Evolutionary conservation across 805 yeast genomes (phyloP), one percentile per base, ranked within the genome.

Genomic region (Suhomyces vadensis): DNA sequence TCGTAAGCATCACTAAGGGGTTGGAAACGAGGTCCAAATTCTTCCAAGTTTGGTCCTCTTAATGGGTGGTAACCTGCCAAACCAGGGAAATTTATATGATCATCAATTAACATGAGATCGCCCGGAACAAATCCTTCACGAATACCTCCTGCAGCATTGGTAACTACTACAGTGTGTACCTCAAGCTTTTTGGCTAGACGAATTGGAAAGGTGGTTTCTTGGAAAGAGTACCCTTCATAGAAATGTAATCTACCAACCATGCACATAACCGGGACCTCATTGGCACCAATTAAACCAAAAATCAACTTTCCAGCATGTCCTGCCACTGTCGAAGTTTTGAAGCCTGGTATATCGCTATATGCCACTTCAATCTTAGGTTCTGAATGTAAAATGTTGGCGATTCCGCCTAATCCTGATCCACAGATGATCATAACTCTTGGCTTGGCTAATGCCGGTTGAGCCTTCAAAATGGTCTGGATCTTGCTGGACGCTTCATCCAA

Each of bases 111-210:
- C 98, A 94, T 92, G 51, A 92, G 70, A 58, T 94, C 97, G 24
- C 97, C 97, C 2, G 92, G 87, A 42, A 74, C 74, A 63, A 65
- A 91, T 3, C 56, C 58, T 2, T 78, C 65, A 56, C 89, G 85
- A 37, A 86, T 64, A 1, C 97, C 97, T 37, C 98, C 99, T 2
- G 97, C 95, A 1, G 99, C 99, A 65, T 92, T 92, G n/a, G 98
- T 92, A 7, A 85, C 95, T 19, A 92, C 71, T 35, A 92, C 71
- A 3, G 74, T 71, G 36, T 73, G 64, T 22, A 83, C 81, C 0
- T 85, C 88, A 55, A 91, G 65, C 31, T 69, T 61, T 40, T 80
- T 73, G 42, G 95, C 81, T 19, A 86, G 83, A 46, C 99, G 77
- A 13, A 92, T 73, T 0, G 97, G 97, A 61, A 89, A 86, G 0